phyloP scores from a whole-genome alignment of 352 stramenopile species.

The Phytopythium chamaehyphon region DNA sequence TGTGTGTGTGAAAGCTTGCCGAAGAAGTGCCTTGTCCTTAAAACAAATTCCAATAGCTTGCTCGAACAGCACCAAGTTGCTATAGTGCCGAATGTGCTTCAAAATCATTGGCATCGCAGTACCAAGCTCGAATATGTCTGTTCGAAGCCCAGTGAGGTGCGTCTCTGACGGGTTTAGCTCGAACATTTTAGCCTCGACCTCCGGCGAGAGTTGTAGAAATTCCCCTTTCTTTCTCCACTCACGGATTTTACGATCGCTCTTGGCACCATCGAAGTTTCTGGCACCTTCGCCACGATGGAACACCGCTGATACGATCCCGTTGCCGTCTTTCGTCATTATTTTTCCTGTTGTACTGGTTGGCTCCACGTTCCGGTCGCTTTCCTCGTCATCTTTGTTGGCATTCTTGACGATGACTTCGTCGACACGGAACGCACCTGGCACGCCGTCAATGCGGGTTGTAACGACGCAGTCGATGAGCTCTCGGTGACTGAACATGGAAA shows the following conservation, averaged over 20 bases:
- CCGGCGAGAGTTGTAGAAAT: slow-evolving; percentile 66
- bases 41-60: slow-evolving; percentile 55
- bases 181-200: slow-evolving; percentile 39
- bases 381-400: background rate
- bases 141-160: slow-evolving; percentile 68
- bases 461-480: slow-evolving; percentile 69
- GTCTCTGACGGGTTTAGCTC: slow-evolving; percentile 43
- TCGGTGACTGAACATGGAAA: slow-evolving; percentile 40
- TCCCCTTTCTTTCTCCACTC: slow-evolving; percentile 56
- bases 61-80: slow-evolving; percentile 63
- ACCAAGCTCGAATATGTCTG: slow-evolving; percentile 80
- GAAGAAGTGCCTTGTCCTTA: slow-evolving; percentile 69
- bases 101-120: slow-evolving; percentile 85
- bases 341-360: slow-evolving; percentile 3
- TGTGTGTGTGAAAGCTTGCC: slow-evolving; percentile 80
- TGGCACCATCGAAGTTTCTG: slow-evolving; percentile 65
- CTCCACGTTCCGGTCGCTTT: slow-evolving; percentile 3
- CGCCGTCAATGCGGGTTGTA: slow-evolving; percentile 66
- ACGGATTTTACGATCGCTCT: slow-evolving; percentile 48
- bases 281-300: slow-evolving; percentile 48
- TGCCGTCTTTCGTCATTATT: slow-evolving; percentile 30
- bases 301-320: slow-evolving; percentile 25
- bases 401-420: slow-evolving; percentile 43
- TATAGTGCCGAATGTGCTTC: slow-evolving; percentile 79
- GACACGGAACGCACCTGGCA: slow-evolving; percentile 55